Conservation (phyloP, 805 yeast genomes). For the Danielia oregonensis region DNA sequence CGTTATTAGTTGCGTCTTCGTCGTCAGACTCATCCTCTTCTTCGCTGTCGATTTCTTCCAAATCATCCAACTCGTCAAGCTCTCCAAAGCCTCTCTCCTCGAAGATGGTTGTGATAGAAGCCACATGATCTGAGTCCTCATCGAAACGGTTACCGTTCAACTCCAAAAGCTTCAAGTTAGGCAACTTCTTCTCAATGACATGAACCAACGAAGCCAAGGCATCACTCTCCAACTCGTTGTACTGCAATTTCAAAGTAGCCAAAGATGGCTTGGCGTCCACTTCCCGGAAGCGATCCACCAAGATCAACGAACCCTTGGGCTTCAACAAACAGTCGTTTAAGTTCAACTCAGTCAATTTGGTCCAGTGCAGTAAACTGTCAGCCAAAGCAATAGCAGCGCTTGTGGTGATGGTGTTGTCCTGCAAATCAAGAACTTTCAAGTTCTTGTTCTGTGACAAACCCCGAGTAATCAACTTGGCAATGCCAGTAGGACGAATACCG, state of each 20-base stretch:
- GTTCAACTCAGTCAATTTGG: conserved; percentile 66
- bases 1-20: conserved; percentile 43
- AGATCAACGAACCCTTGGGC: conserved; percentile 63
- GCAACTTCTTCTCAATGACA: conserved; percentile 52
- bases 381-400: conserved; percentile 57
- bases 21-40: conserved; percentile 62
- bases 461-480: conserved; percentile 63
- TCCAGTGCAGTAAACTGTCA: conserved; percentile 53
- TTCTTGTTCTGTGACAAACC: conserved; percentile 65
- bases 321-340: conserved; percentile 87
- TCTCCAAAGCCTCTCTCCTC: conserved; percentile 75
- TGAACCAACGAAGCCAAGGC: conserved; percentile 58
- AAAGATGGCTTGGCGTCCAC: conserved; percentile 41
- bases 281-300: conserved; percentile 46
- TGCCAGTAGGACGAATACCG: conserved; percentile 95
- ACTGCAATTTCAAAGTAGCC: conserved; percentile 69
- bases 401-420: conserved; percentile 89
- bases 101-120: conserved; percentile 57
- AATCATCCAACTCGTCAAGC: conserved; percentile 89
- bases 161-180: conserved; percentile 64
- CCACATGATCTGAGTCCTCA: conserved; percentile 76
- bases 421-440: conserved; percentile 74
- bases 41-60: conserved; percentile 76
- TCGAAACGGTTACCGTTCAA: conserved; percentile 91
- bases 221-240: conserved; percentile 74